Percentiles rank a stretch among this genome's conserved stretches.
phyloP scores from a whole-genome alignment of 352 stramenopile genomes.

The Phytopythium vexans region DNA sequence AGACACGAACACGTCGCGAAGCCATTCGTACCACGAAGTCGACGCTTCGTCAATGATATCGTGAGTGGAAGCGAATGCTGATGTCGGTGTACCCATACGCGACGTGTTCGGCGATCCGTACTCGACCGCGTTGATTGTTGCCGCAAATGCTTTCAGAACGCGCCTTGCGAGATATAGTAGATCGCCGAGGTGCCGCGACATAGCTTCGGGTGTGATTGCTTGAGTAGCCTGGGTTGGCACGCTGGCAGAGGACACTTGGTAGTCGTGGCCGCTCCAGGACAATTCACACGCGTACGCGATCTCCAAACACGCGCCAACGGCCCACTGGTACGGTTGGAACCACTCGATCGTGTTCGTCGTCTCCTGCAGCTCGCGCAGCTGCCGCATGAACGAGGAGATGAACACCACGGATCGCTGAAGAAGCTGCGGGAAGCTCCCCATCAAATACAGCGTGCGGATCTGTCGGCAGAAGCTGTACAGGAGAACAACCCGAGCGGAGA shows the following conservation, averaged over 20 bases:
- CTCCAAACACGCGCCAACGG: conserved; percentile 68
- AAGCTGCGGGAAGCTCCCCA: conserved; percentile 61
- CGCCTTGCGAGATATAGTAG: conserved; percentile 73
- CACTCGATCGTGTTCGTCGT: conserved; percentile 17
- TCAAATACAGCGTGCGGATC: conserved; percentile 72
- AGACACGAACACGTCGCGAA: conserved; percentile 40
- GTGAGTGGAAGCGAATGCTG: neutral
- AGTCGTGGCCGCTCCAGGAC: conserved; percentile 67
- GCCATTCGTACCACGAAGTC: conserved; percentile 50
- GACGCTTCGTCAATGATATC: conserved; percentile 1
- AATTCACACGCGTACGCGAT: conserved; percentile 74
- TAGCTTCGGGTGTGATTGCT: conserved; percentile 50
- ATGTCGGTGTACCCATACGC: neutral
- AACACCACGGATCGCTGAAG: conserved; percentile 52
- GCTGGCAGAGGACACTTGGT: conserved; percentile 47
- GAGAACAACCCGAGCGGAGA: conserved; percentile 45
- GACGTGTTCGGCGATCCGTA: neutral
- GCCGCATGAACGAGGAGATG: conserved; percentile 44
- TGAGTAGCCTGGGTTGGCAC: conserved; percentile 38
- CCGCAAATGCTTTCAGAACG: conserved; percentile 45
- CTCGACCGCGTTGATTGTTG: conserved; percentile 5
- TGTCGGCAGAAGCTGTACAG: conserved; percentile 81
- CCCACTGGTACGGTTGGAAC: conserved; percentile 66
- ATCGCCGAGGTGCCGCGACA: conserved; percentile 60
- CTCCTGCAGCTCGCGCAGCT: conserved; percentile 29